Percentiles rank a stretch among this genome's conserved stretches.
Conservation (phyloP, 306 rosid genomes). For the Alnus glutinosa region DNA sequence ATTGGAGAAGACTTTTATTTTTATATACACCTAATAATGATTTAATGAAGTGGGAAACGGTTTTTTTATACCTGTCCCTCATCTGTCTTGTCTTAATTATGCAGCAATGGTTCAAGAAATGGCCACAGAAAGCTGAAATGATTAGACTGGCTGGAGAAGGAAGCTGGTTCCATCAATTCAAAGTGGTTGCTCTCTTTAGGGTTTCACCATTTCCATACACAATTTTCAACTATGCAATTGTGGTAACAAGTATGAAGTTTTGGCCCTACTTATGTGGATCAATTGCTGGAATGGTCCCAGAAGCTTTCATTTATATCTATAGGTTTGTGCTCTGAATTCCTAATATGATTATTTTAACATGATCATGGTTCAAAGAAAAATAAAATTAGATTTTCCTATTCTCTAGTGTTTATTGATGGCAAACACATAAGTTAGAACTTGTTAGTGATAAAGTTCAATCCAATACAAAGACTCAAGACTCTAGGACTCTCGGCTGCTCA, state of each 20-base stretch:
- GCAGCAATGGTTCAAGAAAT: conserved; percentile 88
- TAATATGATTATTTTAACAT: background rate
- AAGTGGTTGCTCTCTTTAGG: conserved; percentile 84
- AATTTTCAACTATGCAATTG: conserved; percentile 93
- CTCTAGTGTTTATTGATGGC: background rate
- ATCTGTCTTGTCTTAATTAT: conserved; percentile 25
- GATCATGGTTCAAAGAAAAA: background rate
- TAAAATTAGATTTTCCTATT: background rate
- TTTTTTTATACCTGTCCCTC: conserved; percentile 2
- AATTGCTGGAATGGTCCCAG: conserved; percentile 94
- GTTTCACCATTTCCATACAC: conserved; percentile 97
- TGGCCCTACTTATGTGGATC: conserved; percentile 98
- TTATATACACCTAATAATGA: background rate
- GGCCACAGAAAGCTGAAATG: conserved; percentile 92
- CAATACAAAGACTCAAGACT: too few relatives aligned
- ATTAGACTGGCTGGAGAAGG: conserved; percentile 95
- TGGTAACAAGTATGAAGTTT: conserved; percentile 86
- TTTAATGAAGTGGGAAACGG: background rate
- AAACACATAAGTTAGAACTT: background rate
- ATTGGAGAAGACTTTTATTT: background rate
- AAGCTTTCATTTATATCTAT: conserved; percentile 92
- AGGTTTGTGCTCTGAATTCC: conserved; percentile 50
- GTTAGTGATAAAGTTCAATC: too few relatives aligned
- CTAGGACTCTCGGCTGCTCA: too few relatives aligned
- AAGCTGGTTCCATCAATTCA: conserved; percentile 88